Conservation (phyloP, 2,329 filamentous ascomycete genomes). For the Penicillium oxalicum region DNA sequence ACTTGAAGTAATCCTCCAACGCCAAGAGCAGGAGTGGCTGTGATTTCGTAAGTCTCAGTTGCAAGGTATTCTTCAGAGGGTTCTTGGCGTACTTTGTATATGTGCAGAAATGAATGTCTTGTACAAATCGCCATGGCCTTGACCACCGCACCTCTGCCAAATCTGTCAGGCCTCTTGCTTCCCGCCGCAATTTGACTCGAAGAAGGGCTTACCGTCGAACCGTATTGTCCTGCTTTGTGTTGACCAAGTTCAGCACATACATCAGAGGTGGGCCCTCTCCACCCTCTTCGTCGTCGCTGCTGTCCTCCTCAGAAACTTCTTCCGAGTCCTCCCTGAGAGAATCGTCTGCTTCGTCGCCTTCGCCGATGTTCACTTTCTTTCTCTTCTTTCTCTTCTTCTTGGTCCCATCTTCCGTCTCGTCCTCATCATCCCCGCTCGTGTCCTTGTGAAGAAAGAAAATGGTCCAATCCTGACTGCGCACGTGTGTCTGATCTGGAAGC, state of each 20-base stretch:
- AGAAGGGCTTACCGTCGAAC: constrained; percentile 58
- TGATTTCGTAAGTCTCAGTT: constrained; percentile 9
- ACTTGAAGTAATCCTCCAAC: constrained; percentile 94
- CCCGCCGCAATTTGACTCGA: not conserved
- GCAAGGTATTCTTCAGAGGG: not conserved
- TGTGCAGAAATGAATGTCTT: constrained; percentile 92
- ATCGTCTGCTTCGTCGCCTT: constrained; percentile 44
- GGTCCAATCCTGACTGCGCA: constrained; percentile 95
- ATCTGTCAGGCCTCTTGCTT: constrained; percentile 9
- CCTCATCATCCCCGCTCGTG: constrained; percentile 72
- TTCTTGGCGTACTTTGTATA: constrained; percentile 70
- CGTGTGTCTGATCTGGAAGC: constrained; percentile 93
- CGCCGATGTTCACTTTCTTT: constrained; percentile 41
- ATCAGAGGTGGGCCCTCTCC: constrained; percentile 85
- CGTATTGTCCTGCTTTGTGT: constrained; percentile 92
- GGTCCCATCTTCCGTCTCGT: constrained; percentile 50
- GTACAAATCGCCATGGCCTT: constrained; percentile 99
- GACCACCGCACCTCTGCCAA: constrained; percentile 73
- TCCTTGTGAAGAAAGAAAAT: constrained; percentile 99
- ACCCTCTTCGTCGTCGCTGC: constrained; percentile 57
- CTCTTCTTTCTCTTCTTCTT: constrained; percentile 39
- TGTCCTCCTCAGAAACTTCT: constrained; percentile 37
- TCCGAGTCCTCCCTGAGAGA: constrained; percentile 47
- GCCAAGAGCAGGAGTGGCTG: constrained; percentile 83
- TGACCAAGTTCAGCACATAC: constrained; percentile 94